Base-by-base conservation (phyloP, 2,329 filamentous ascomycete species). In the Calonectria hongkongensis region DNA sequence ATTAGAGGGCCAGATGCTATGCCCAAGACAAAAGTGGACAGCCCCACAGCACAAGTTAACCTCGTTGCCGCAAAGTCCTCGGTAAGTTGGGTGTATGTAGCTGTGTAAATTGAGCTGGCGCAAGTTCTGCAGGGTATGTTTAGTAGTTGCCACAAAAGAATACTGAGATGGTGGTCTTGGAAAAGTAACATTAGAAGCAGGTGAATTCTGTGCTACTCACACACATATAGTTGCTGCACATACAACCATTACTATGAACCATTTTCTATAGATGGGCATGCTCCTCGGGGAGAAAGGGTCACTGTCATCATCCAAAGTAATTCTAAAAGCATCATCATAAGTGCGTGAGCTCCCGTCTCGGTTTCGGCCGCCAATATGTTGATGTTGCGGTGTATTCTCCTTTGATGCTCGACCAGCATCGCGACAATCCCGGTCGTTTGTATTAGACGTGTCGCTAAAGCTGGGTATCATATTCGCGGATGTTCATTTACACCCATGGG, bases 21-120 rank as follows among this genome's bases (percentile, higher is more conserved):
- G 5, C 95, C 95, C 64, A 78, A 18, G 12, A 79, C 77, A 1
- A 79, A 79, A 0, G 71, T 73, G 10, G 77, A 79, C 1, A 79
- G 73, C 0, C 77, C 77, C 0, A 74, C 64, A 0, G 75, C 75
- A 0, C 71, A 66, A 16, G 72, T 45, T 4, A 76, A 58, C 0
- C 48, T 68, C 1, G 77, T 74, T 7, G 25, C 63, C 25, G 70
- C 39, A 58, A 79, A 74, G 3, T 78, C 77, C 1, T 62, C 56
- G 25, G 72, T 72, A 50, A 79, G 75, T 30, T 79, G 75, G 0
- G 54, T 41, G 13, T 79, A 79, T 0, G 77, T 79, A 2, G 77
- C 36, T 2, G 77, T 78, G 83, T 98, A 97, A 77, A 97, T 90
- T 4, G 94, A 96, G 43, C 93, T 95, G 1, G 93, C 90, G 81